Base-by-base conservation (phyloP, 495 filamentous ascomycete genomes). In the Penicillium macrosclerotiorum region DNA sequence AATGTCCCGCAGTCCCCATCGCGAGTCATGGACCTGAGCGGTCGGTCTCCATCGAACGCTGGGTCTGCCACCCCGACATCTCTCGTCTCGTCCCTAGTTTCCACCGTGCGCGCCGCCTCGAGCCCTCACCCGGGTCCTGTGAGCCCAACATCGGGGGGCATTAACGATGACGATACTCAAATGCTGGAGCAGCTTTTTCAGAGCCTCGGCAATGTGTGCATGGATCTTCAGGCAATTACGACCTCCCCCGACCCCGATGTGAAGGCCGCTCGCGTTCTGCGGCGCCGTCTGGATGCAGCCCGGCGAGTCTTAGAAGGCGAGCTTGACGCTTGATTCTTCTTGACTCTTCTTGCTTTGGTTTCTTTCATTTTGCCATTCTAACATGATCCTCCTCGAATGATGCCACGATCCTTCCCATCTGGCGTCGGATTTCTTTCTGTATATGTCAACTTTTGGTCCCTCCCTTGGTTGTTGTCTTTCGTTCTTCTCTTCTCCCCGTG, bases 171-270 rank as follows among this genome's bases (percentile, higher is more conserved):
- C 34, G 87, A 91, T 52, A 82, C 83, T 51, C 79, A 84, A 44
- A 76, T 92, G 11, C 76, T 92, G n/a, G 86, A 90, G 55, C 71
- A 79, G 37, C 67, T 95, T 4, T 83, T 91, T 8, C 75, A 79
- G n/a, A 87, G 82, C 44, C 69, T 95, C 13, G 81, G 85, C 5
- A 78, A 80, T 56, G 86, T 78, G 60, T 92, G 66, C 61, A 60
- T 79, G 36, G 80, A 81, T 18, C 62, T 95, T 42, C 81, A 88
- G 42, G 80, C 82, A 45, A 76, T 71, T 31, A 75, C 68, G 2
- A 63, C 59, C 12, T 60, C 63, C 0, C 51, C 62, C 2, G 63
- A 69, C 9, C 73, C 77, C 9, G 80, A 80, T 8, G 69, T 73
- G 23, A 76, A 81, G 37, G 81, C 85, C 40, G 80, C 77, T 23